Percentiles rank a stretch among this genome's conserved stretches.
These are phyloP conservation scores for Coprinopsis cinerea DNA, from an alignment of 768 basidiomycete genomes.

Conservation along the genomic window DNA sequence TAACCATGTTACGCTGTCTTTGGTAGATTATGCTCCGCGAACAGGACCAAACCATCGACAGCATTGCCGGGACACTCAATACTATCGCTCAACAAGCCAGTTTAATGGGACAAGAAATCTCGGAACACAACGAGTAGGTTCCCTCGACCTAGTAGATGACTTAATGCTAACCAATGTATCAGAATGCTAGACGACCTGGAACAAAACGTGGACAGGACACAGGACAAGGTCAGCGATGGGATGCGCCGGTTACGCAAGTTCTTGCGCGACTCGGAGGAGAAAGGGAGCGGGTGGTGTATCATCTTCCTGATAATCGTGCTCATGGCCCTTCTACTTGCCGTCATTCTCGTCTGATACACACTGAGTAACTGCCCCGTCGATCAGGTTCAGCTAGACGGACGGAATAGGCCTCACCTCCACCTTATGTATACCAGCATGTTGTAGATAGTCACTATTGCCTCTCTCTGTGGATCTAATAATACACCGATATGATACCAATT, in stretches of 20 bases:
- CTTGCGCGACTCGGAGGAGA: slow-evolving; percentile 84
- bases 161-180: slow-evolving; percentile 3
- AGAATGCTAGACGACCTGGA: slow-evolving; percentile 83
- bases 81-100: slow-evolving; percentile 89
- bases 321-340: slow-evolving; percentile 66
- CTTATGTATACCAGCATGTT: too few species aligned
- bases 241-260: slow-evolving; percentile 73
- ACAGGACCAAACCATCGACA: slow-evolving; percentile 86
- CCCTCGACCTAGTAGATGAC: neutral
- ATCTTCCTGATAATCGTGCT: slow-evolving; percentile 78
- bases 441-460: too few species aligned
- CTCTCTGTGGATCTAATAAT: too few species aligned
- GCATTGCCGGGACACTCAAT: slow-evolving; percentile 79
- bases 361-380: too few species aligned
- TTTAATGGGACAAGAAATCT: slow-evolving; percentile 90
- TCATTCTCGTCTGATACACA: slow-evolving; percentile 58
- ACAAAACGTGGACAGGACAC: slow-evolving; percentile 62
- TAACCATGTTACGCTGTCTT: neutral
- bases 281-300: slow-evolving; percentile 88
- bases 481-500: too few species aligned
- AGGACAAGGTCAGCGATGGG: slow-evolving; percentile 57
- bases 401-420: too few species aligned
- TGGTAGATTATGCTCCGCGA: slow-evolving; percentile 74
- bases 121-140: slow-evolving; percentile 81
- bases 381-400: neutral